phyloP scores from a whole-genome alignment of 2,329 filamentous ascomycete species.

The Tolypocladium paradoxum region DNA sequence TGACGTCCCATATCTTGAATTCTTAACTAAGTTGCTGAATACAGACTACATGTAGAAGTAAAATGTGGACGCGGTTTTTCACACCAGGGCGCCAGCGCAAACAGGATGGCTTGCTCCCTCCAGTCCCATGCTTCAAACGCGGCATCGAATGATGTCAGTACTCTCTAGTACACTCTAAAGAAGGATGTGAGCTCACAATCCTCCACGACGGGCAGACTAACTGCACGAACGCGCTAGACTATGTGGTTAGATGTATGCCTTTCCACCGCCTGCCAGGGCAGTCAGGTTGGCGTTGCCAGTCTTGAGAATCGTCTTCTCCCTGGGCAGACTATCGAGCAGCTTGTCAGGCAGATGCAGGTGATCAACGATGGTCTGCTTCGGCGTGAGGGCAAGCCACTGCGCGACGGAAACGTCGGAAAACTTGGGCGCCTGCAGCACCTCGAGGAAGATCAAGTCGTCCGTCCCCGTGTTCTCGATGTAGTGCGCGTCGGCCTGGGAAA shows the following conservation, averaged over 20 bases:
- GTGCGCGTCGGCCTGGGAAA: conserved; percentile 38
- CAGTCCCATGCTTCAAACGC: too few species aligned
- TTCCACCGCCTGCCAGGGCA: conserved; percentile 9
- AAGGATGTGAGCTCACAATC: too few species aligned
- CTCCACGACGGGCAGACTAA: too few species aligned
- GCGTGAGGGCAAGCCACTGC: conserved; percentile 48
- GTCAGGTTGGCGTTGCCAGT: conserved; percentile 27
- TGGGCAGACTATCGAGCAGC: conserved; percentile 25
- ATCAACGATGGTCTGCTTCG: conserved; percentile 46
- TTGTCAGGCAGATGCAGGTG: conserved; percentile 33
- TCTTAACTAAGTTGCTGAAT: too few species aligned
- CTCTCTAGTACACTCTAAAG: too few species aligned
- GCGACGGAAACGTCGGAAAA: conserved; percentile 45
- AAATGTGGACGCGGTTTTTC: too few species aligned
- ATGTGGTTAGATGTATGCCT: conserved; percentile 12
- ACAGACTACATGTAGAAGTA: too few species aligned
- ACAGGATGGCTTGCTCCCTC: too few species aligned
- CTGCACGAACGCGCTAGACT: not conserved
- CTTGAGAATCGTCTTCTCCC: conserved; percentile 31
- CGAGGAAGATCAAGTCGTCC: conserved; percentile 47
- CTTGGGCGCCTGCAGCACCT: conserved; percentile 41
- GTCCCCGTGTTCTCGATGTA: conserved; percentile 52
- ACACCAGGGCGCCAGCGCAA: too few species aligned
- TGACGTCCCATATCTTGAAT: too few species aligned
- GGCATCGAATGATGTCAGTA: too few species aligned